phyloP scores from a whole-genome alignment of 1,284 basidiomycete species.

The Rhodotorula sp. region DNA sequence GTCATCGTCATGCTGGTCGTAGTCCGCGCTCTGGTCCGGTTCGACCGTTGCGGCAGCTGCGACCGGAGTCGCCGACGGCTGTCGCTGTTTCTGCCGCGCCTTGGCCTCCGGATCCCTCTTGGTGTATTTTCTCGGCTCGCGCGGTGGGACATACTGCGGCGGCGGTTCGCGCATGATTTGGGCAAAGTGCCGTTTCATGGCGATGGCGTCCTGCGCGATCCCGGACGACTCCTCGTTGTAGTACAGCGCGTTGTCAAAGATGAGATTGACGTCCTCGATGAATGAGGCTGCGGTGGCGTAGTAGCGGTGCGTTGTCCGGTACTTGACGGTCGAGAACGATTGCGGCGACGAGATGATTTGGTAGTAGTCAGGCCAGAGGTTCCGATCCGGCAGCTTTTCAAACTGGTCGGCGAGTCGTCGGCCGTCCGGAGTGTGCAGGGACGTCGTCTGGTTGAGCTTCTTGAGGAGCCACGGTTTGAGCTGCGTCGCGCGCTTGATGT shows the following conservation, averaged over 20 bases:
- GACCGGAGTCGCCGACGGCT: neutral
- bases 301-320: constrained; percentile 32
- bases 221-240: constrained; percentile 44
- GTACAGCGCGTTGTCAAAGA: constrained; percentile 43
- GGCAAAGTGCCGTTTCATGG: constrained; percentile 34
- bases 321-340: constrained; percentile 27
- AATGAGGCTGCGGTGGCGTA: constrained; percentile 42
- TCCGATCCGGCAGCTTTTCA: constrained; percentile 38
- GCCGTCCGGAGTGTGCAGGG: constrained; percentile 29
- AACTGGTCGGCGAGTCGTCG: constrained; percentile 41
- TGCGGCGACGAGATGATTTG: constrained; percentile 21
- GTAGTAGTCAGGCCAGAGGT: constrained; percentile 44
- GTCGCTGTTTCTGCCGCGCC: neutral
- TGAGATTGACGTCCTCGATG: constrained; percentile 40
- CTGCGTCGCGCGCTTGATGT: constrained; percentile 12
- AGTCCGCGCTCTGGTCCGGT: neutral
- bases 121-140: constrained; percentile 22
- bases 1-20: neutral
- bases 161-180: constrained; percentile 42
- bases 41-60: neutral
- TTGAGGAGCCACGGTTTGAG: constrained; percentile 40
- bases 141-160: constrained; percentile 35
- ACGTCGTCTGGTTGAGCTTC: constrained; percentile 37
- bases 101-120: neutral
- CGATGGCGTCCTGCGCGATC: constrained; percentile 43